A percentile compares a stretch with the other conserved stretches of the same genome.
These are phyloP conservation scores for Pseudoneurospora amorphoporcata DNA, from an alignment of 495 filamentous ascomycete genomes.

Conservation along the genomic window DNA sequence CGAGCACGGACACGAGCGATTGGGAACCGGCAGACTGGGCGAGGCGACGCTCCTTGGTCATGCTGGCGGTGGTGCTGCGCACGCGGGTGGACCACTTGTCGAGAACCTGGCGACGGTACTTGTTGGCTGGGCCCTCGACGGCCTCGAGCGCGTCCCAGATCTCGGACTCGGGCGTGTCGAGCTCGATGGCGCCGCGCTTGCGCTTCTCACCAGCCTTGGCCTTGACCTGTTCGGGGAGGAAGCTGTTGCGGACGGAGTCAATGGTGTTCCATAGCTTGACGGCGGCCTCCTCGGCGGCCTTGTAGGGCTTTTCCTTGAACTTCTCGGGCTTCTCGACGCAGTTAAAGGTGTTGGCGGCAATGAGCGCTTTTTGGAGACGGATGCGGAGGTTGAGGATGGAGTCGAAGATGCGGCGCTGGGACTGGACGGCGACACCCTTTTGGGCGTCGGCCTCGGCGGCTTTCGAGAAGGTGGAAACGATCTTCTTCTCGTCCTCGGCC, in stretches of 20 bases:
- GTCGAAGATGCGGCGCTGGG: conserved; percentile 77
- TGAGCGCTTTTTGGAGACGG: conserved; percentile 78
- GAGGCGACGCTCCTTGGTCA: conserved; percentile 39
- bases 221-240: conserved; percentile 24
- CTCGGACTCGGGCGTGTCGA: conserved; percentile 42
- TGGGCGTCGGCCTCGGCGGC: conserved; percentile 67
- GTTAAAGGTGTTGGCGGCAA: conserved; percentile 68
- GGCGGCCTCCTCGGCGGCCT: conserved; percentile 80
- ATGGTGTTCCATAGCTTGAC: conserved; percentile 79
- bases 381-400: conserved; percentile 79
- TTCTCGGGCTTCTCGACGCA: conserved; percentile 25
- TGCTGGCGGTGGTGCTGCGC: conserved; percentile 23
- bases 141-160: conserved; percentile 66
- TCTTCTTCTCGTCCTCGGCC: conserved; percentile 57
- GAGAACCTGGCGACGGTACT: conserved; percentile 43
- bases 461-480: conserved; percentile 58
- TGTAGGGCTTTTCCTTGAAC: conserved; percentile 38
- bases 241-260: conserved; percentile 55
- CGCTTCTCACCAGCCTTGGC: conserved; percentile 41
- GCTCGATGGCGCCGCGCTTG: conserved; percentile 40
- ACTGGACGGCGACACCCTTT: conserved; percentile 77
- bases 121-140: conserved; percentile 45
- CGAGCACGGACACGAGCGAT: conserved; percentile 60
- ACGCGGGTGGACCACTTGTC: conserved; percentile 62
- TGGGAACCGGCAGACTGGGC: conserved; percentile 42